These are phyloP conservation scores for Curvularia lunata DNA, from an alignment of 2,329 filamentous ascomycete species.

Conservation along the genomic window DNA sequence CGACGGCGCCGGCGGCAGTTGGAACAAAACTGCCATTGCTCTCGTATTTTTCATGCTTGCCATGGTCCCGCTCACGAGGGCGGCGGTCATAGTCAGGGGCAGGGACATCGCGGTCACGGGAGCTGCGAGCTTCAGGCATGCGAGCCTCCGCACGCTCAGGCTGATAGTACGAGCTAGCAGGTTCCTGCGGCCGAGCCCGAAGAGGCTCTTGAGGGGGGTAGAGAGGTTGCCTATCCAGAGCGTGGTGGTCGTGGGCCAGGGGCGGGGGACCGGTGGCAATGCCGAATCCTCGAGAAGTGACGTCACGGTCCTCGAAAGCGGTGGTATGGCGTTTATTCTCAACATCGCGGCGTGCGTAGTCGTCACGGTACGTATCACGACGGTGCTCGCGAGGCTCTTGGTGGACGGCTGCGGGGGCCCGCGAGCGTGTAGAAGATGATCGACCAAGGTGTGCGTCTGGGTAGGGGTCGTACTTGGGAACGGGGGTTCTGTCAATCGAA, in stretches of 20 bases:
- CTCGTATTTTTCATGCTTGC: slow-evolving; percentile 23
- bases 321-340: slow-evolving; percentile 47
- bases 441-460: slow-evolving; percentile 43
- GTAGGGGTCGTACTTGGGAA: slow-evolving; percentile 47
- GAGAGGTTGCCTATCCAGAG: slow-evolving; percentile 48
- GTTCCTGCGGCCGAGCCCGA: slow-evolving; percentile 26
- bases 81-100: slow-evolving; percentile 41
- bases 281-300: slow-evolving; percentile 57
- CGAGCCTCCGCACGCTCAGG: slow-evolving; percentile 37
- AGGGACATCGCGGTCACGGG: slow-evolving; percentile 33
- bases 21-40: slow-evolving; percentile 20
- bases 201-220: slow-evolving; percentile 28
- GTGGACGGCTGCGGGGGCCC: slow-evolving; percentile 54
- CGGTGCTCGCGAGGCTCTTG: slow-evolving; percentile 54
- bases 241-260: slow-evolving; percentile 44
- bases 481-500: slow-evolving; percentile 41
- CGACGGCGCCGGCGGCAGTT: slow-evolving; percentile 38
- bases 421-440: slow-evolving; percentile 51
- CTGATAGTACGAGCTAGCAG: slow-evolving; percentile 32
- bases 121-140: slow-evolving; percentile 37
- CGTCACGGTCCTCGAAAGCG: slow-evolving; percentile 51
- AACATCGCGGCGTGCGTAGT: slow-evolving; percentile 53
- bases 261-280: slow-evolving; percentile 41
- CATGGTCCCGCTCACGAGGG: slow-evolving; percentile 39
- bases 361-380: slow-evolving; percentile 51